Percentiles rank a stretch among this genome's conserved stretches.
Evolutionary conservation across 106 monocot genomes (phyloP).

Genomic region (Dioscorea zingiberensis): DNA sequence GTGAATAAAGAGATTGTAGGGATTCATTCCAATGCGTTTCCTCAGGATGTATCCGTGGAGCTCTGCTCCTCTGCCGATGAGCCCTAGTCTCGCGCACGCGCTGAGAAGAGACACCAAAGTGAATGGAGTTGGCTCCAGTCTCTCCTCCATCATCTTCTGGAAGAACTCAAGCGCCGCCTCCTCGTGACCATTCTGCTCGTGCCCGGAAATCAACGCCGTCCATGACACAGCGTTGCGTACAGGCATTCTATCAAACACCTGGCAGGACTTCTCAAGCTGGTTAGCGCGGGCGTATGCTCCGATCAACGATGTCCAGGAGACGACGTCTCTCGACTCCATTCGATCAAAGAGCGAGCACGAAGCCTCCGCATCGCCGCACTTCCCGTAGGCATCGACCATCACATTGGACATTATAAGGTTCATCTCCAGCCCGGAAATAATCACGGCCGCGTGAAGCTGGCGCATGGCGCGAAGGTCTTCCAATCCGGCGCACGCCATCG

Average conservation of each 20-base stretch:
- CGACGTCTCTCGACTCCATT: constrained; percentile 32
- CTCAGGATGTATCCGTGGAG: constrained; percentile 39
- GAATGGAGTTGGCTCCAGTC: constrained; percentile 24
- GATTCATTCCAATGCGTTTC: constrained; percentile 4
- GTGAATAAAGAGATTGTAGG: constrained; percentile 25
- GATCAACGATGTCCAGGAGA: constrained; percentile 60
- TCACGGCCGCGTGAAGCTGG: constrained; percentile 29
- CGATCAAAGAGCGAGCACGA: constrained; percentile 32
- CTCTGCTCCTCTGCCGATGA: constrained; percentile 38
- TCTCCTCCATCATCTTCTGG: constrained; percentile 41
- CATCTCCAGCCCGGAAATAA: constrained; percentile 21
- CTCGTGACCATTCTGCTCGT: constrained; percentile 44
- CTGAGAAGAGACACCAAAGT: constrained; percentile 59
- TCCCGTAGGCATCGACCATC: constrained; percentile 57
- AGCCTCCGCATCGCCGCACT: constrained; percentile 35
- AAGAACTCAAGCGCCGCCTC: constrained; percentile 50
- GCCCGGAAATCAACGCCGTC: constrained; percentile 52
- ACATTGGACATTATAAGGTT: constrained; percentile 39
- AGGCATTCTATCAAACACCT: constrained; percentile 38
- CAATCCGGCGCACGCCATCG: constrained; percentile 29
- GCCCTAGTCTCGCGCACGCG: constrained; percentile 43
- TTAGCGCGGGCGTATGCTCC: constrained; percentile 17
- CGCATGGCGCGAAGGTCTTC: constrained; percentile 16
- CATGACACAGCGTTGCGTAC: constrained; percentile 42
- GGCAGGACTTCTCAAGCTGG: constrained; percentile 23